Evolutionary conservation across 1,139 yeast genomes (phyloP).

Genomic region (Pichia sp.): DNA sequence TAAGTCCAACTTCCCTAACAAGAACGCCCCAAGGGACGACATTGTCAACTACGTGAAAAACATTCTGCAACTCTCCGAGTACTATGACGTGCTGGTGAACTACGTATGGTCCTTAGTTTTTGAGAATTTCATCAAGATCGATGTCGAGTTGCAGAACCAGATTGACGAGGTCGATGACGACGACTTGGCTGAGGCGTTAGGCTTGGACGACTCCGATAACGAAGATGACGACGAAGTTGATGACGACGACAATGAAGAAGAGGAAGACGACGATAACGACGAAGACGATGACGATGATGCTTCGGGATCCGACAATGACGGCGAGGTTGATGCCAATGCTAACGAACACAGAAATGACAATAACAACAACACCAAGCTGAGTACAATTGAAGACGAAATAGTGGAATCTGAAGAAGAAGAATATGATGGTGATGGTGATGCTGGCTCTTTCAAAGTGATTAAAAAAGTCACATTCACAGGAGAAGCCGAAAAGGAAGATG

Average conservation of each 20-base stretch:
- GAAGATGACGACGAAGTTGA: slow-evolving; percentile 15
- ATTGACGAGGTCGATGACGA: slow-evolving; percentile 82
- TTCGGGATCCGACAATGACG: slow-evolving; percentile 33
- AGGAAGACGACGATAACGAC: slow-evolving; percentile 30
- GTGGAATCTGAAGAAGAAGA: slow-evolving; percentile 21
- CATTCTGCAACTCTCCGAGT: slow-evolving; percentile 53
- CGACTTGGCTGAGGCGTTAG: slow-evolving; percentile 51
- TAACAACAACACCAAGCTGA: slow-evolving; percentile 26
- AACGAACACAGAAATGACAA: slow-evolving; percentile 22
- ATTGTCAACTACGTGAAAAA: slow-evolving; percentile 65
- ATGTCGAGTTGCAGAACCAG: slow-evolving; percentile 90
- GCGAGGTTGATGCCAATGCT: slow-evolving; percentile 39
- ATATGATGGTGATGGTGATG: slow-evolving; percentile 24
- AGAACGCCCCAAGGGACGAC: slow-evolving; percentile 53
- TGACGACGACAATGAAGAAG: slow-evolving; percentile 33
- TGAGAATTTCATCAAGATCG: slow-evolving; percentile 79
- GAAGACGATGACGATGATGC: slow-evolving; percentile 37
- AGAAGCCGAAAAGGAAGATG: slow-evolving; percentile 34
- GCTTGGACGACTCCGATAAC: slow-evolving; percentile 47
- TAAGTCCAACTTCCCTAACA: slow-evolving; percentile 70
- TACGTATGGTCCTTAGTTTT: slow-evolving; percentile 76
- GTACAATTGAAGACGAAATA: slow-evolving; percentile 29
- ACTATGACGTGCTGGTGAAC: slow-evolving; percentile 71
- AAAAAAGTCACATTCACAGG: slow-evolving; percentile 11
- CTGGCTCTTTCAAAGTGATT: neutral